Conservation (phyloP, 306 rosid species). For the Prinsepia uniflora region DNA sequence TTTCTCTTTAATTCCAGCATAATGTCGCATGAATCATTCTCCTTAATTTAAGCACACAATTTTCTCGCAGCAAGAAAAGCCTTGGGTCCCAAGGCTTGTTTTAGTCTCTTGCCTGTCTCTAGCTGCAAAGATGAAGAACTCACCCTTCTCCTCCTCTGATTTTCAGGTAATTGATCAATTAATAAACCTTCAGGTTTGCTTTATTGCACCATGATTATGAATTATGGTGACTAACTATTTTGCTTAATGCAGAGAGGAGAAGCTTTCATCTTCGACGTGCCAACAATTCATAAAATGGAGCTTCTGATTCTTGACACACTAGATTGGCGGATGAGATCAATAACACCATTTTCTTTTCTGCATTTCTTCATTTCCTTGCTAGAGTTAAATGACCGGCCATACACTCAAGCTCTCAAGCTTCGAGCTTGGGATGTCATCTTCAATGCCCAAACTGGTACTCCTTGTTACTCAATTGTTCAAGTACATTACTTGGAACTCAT, state of each 20-base stretch:
- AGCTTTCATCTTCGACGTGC: slow-evolving; percentile 43
- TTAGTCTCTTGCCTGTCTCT: slow-evolving; percentile 53
- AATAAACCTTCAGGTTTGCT: not conserved
- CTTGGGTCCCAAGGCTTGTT: slow-evolving; percentile 52
- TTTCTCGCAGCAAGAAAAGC: slow-evolving; percentile 43
- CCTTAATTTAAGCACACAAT: not conserved
- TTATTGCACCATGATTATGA: not conserved
- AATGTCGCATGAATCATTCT: not conserved
- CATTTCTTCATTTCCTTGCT: slow-evolving; percentile 45
- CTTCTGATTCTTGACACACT: slow-evolving; percentile 58
- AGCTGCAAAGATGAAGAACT: slow-evolving; percentile 68
- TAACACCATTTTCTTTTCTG: slow-evolving; percentile 71
- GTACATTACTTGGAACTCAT: not conserved
- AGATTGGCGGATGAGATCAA: slow-evolving; percentile 71
- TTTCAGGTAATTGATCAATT: slow-evolving; percentile 33
- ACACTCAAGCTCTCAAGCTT: slow-evolving; percentile 41
- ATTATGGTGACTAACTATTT: slow-evolving; percentile 1
- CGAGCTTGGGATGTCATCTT: slow-evolving; percentile 61
- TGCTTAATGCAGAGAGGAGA: slow-evolving; percentile 41
- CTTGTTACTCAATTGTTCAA: slow-evolving; percentile 4
- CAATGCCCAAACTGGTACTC: slow-evolving; percentile 53
- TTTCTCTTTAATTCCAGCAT: not conserved
- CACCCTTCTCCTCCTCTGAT: slow-evolving; percentile 33
- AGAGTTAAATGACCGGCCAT: slow-evolving; percentile 38
- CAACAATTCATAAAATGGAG: slow-evolving; percentile 56